Conservation (phyloP, 108 stramenopile genomes). For the Fragilariopsis cylindrus region DNA sequence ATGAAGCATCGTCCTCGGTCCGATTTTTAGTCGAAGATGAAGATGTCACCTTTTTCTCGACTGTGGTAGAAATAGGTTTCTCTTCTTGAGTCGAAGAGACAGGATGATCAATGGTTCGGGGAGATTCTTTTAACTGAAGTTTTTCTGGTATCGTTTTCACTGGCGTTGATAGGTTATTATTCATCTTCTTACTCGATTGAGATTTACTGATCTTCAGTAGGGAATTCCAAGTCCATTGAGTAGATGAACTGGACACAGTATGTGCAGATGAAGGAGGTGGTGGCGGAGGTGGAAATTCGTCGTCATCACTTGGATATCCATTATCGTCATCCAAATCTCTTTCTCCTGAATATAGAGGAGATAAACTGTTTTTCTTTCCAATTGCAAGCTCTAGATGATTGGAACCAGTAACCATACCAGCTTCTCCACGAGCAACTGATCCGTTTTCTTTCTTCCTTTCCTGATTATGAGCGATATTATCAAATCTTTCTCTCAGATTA, state of each 20-base stretch:
- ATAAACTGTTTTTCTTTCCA: slow-evolving; percentile 3
- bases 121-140: neutral
- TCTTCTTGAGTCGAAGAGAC: no score
- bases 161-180: neutral
- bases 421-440: neutral
- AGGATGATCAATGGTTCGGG: no score
- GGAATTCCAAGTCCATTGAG: slow-evolving; percentile 8
- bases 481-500: slow-evolving; percentile 5
- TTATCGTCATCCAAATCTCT: neutral
- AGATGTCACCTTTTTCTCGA: no score
- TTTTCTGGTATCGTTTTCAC: neutral
- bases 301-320: slow-evolving; percentile 11
- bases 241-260: neutral
- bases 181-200: neutral
- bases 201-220: neutral
- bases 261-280: slow-evolving; percentile 15
- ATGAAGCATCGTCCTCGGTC: no score
- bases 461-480: neutral
- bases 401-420: neutral
- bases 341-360: slow-evolving; percentile 4
- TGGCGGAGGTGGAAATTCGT: slow-evolving; percentile 14
- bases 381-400: slow-evolving; percentile 19
- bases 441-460: no score
- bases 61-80: no score
- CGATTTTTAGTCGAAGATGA: no score